A percentile compares a stretch with the other conserved stretches of the same genome.
phyloP scores from a whole-genome alignment of 805 yeast species.

The Starmerella bombicola region DNA sequence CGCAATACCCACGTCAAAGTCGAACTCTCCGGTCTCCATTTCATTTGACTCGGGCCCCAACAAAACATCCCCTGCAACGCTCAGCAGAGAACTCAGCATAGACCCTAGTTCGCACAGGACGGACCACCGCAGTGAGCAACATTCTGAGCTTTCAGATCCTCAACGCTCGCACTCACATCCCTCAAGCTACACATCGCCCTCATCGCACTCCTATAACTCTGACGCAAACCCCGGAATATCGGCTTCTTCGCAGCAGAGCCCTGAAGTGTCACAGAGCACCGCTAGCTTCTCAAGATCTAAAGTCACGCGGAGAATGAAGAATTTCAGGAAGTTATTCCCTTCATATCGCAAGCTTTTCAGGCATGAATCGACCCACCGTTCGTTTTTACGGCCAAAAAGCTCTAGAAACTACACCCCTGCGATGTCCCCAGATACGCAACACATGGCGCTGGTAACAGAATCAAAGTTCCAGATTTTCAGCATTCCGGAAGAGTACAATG shows the following conservation, averaged over 20 bases:
- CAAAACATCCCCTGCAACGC: not conserved
- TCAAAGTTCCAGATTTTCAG: slow-evolving; percentile 62
- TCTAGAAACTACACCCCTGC: slow-evolving; percentile 39
- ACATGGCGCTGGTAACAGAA: slow-evolving; percentile 53
- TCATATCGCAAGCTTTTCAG: slow-evolving; percentile 53
- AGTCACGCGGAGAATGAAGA: slow-evolving; percentile 22
- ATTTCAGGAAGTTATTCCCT: slow-evolving; percentile 73
- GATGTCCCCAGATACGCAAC: slow-evolving; percentile 50
- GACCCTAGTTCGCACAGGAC: not conserved
- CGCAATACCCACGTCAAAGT: not conserved
- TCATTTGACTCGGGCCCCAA: not conserved
- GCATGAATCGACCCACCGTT: slow-evolving; percentile 41
- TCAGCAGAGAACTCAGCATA: not conserved
- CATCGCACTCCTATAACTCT: not conserved
- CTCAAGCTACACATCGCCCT: not conserved
- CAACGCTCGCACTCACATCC: not conserved
- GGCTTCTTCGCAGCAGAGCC: not conserved
- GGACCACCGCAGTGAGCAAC: not conserved
- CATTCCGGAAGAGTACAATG: slow-evolving; percentile 36
- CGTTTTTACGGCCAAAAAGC: slow-evolving; percentile 37
- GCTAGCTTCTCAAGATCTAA: not conserved
- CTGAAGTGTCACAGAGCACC: not conserved
- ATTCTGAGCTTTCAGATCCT: not conserved
- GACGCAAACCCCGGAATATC: not conserved
- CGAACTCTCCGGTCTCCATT: not conserved